These are phyloP conservation scores for Talaromyces trachyspermus DNA, from an alignment of 495 filamentous ascomycete genomes.

Conservation along the genomic window DNA sequence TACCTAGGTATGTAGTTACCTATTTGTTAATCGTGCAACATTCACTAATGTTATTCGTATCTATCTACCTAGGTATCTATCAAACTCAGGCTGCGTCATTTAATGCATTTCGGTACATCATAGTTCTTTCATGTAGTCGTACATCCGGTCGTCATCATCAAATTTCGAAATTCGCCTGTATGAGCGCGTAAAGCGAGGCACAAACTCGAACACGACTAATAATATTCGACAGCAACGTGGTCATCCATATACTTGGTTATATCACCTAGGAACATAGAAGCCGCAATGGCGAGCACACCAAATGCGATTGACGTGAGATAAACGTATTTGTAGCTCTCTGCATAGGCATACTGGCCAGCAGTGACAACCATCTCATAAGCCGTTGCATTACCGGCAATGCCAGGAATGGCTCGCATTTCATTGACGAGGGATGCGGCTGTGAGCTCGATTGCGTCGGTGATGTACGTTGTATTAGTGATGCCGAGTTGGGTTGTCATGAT, in stretches of 20 bases:
- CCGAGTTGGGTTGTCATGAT: constrained; percentile 44
- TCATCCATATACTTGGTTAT: constrained; percentile 63
- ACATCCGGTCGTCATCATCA: background rate
- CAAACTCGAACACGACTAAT: constrained; percentile 11
- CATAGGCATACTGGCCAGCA: constrained; percentile 56
- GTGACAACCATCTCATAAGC: constrained; percentile 51
- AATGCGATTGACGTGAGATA: constrained; percentile 65
- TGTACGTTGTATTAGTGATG: constrained; percentile 41
- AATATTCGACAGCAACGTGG: constrained; percentile 59
- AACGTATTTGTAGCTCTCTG: constrained; percentile 58
- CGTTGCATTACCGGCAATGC: constrained; percentile 45
- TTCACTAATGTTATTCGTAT: no score
- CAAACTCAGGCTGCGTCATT: background rate
- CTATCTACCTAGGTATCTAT: no score
- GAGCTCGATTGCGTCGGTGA: constrained; percentile 44
- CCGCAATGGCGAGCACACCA: constrained; percentile 53
- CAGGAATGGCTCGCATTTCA: constrained; percentile 46
- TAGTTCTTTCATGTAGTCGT: background rate
- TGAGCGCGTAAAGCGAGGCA: no score
- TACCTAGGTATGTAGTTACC: no score
- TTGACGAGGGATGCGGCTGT: constrained; percentile 50
- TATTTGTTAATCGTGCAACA: no score
- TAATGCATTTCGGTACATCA: background rate
- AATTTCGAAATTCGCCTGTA: no score
- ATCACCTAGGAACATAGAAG: constrained; percentile 55